Conservation (phyloP, 805 yeast species). For the Candida dajiaensis region DNA sequence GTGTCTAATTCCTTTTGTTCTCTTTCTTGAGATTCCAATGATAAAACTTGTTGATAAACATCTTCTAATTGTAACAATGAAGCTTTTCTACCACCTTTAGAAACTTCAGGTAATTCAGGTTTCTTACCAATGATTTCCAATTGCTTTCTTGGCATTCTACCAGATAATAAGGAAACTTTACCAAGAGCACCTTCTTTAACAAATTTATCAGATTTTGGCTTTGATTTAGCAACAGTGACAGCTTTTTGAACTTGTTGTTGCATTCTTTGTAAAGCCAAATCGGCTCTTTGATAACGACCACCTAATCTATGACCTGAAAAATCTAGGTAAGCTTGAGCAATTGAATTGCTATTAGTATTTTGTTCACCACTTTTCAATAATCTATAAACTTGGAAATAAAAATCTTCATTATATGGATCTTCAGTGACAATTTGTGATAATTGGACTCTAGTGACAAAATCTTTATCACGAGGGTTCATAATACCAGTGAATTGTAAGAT, state of each 20-base stretch:
- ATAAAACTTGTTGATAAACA: constrained; percentile 70
- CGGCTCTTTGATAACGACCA: constrained; percentile 78
- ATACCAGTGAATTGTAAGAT: constrained; percentile 83
- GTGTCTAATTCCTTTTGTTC: constrained; percentile 43
- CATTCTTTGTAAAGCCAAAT: constrained; percentile 92
- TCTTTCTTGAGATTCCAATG: constrained; percentile 71
- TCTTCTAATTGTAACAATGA: constrained; percentile 68
- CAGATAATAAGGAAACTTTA: constrained; percentile 69
- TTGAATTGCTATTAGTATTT: constrained; percentile 58
- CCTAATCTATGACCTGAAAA: constrained; percentile 89
- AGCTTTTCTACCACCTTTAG: constrained; percentile 37
- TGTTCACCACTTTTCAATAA: constrained; percentile 50
- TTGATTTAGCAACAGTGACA: constrained; percentile 88
- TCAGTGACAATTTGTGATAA: constrained; percentile 93
- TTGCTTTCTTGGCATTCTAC: constrained; percentile 85
- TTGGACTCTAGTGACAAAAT: constrained; percentile 90
- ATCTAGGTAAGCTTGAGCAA: constrained; percentile 88
- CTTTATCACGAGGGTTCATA: constrained; percentile 96
- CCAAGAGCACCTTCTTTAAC: constrained; percentile 86
- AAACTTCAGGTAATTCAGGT: constrained; percentile 31
- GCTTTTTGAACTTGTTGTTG: constrained; percentile 97
- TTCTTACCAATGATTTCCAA: constrained; percentile 56
- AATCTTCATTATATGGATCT: constrained; percentile 96
- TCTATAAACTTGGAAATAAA: constrained; percentile 88
- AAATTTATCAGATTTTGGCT: constrained; percentile 61